Conservation (phyloP, 1,284 basidiomycete genomes). For the Ganoderma sinense region DNA sequence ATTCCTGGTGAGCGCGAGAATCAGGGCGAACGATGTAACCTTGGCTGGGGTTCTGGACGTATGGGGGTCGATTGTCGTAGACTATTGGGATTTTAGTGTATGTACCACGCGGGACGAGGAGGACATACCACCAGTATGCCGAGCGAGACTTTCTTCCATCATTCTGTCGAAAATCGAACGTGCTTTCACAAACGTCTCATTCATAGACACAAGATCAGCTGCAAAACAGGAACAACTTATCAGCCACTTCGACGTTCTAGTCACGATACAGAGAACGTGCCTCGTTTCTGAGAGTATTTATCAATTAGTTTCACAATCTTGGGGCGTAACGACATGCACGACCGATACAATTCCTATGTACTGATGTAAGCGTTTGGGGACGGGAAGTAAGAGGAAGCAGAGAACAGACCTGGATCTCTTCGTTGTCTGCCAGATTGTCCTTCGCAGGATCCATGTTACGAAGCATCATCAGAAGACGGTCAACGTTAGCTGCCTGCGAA, state of each 20-base stretch:
- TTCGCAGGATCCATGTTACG: slow-evolving; percentile 78
- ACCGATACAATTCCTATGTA: slow-evolving; percentile 86
- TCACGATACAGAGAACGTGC: slow-evolving; percentile 44
- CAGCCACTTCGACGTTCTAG: slow-evolving; percentile 9
- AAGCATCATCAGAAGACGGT: slow-evolving; percentile 85
- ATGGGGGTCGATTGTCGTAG: slow-evolving; percentile 41
- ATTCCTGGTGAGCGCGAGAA: slow-evolving; percentile 36
- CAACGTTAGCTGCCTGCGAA: slow-evolving; percentile 86
- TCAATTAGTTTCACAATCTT: slow-evolving; percentile 98
- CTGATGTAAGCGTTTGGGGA: not conserved
- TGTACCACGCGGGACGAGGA: not conserved
- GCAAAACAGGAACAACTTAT: not conserved
- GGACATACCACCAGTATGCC: slow-evolving; percentile 66
- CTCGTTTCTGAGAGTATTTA: slow-evolving; percentile 95
- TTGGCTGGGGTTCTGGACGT: slow-evolving; percentile 34
- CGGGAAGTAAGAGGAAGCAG: not conserved
- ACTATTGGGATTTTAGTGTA: slow-evolving; percentile 27
- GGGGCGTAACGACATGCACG: slow-evolving; percentile 88
- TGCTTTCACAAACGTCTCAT: slow-evolving; percentile 87
- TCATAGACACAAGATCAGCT: slow-evolving; percentile 91
- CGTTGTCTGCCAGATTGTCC: slow-evolving; percentile 92
- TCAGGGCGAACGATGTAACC: slow-evolving; percentile 39
- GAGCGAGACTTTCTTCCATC: slow-evolving; percentile 89
- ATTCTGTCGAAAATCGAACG: slow-evolving; percentile 86
- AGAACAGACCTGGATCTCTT: slow-evolving; percentile 84